Conservation (phyloP, 805 yeast genomes). For the Scheffersomyces spartinae region DNA sequence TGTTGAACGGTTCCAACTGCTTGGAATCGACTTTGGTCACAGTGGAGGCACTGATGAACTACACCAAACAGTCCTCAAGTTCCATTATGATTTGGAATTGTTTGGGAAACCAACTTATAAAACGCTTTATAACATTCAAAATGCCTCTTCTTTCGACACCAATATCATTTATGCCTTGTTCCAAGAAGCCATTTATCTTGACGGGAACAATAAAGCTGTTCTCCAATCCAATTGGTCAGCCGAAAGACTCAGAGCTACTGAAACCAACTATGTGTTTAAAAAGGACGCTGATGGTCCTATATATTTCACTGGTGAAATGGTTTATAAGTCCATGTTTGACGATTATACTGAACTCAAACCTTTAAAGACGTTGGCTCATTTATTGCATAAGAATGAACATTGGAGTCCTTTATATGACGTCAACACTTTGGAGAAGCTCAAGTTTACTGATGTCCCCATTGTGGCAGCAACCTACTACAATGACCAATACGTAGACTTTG, state of each 20-base stretch:
- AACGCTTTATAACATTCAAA: slow-evolving; percentile 21
- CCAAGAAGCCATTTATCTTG: slow-evolving; percentile 49
- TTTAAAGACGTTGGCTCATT: slow-evolving; percentile 29
- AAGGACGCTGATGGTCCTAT: slow-evolving; percentile 11
- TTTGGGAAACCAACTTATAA: slow-evolving; percentile 26
- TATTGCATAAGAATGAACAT: slow-evolving; percentile 16
- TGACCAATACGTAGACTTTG: slow-evolving; percentile 44
- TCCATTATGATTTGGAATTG: slow-evolving; percentile 25
- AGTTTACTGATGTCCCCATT: slow-evolving; percentile 28
- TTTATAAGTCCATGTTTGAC: slow-evolving; percentile 37
- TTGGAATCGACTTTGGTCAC: slow-evolving; percentile 41
- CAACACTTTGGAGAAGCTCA: slow-evolving; percentile 14
- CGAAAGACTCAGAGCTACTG: slow-evolving; percentile 21
- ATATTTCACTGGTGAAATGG: slow-evolving; percentile 47
- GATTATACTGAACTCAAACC: slow-evolving; percentile 33
- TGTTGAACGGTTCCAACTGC: slow-evolving; percentile 40
- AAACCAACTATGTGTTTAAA: slow-evolving; percentile 14
- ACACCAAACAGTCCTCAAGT: slow-evolving; percentile 32
- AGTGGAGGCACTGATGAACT: slow-evolving; percentile 37
- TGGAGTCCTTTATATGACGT: slow-evolving; percentile 30
- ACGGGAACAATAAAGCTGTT: slow-evolving; percentile 14
- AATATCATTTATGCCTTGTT: slow-evolving; percentile 43
- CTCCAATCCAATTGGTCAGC: slow-evolving; percentile 38
- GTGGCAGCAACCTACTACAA: slow-evolving; percentile 37
- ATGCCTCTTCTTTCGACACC: slow-evolving; percentile 34